A percentile compares a stretch with the other conserved stretches of the same genome.
Evolutionary conservation across 495 filamentous ascomycete species (phyloP).

Genomic region (Daldinia concentrica): DNA sequence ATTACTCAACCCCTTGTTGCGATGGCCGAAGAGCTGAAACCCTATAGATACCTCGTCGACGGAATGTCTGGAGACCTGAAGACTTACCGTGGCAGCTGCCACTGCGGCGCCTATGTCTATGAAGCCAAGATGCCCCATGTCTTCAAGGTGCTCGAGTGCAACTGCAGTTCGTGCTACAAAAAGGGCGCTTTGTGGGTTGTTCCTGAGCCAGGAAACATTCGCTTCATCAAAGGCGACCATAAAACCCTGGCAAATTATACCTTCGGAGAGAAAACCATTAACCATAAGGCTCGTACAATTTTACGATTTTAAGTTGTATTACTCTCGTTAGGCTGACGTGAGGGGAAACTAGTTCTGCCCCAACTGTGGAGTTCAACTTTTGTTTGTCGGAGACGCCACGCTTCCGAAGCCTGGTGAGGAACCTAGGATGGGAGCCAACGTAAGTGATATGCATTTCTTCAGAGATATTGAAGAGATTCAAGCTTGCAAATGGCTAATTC

Average conservation of each 20-base stretch:
- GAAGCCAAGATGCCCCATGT: constrained; percentile 56
- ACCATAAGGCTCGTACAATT: constrained; percentile 48
- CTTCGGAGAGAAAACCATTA: constrained; percentile 43
- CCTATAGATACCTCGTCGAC: constrained; percentile 4
- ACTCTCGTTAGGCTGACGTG: constrained; percentile 17
- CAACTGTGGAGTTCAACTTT: constrained; percentile 51
- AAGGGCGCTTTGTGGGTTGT: constrained; percentile 55
- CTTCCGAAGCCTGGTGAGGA: constrained; percentile 37
- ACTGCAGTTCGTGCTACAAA: constrained; percentile 63
- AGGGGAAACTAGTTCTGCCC: constrained; percentile 52
- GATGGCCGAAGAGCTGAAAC: constrained; percentile 44
- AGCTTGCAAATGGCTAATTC: constrained; percentile 16
- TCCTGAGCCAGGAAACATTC: constrained; percentile 43
- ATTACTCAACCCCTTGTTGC: constrained; percentile 17
- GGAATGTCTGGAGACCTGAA: constrained; percentile 42
- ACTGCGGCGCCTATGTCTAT: constrained; percentile 62
- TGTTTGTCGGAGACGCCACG: constrained; percentile 25
- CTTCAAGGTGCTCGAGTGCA: constrained; percentile 52
- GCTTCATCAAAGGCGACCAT: constrained; percentile 53
- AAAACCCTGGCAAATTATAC: constrained; percentile 49
- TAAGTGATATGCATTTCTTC: constrained; percentile 14
- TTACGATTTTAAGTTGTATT: background rate
- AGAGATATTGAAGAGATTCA: background rate
- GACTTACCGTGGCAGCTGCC: constrained; percentile 66
- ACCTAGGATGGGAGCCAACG: constrained; percentile 41